Evolutionary conservation across 768 basidiomycete genomes (phyloP).

Genomic region (Leccinum imitatum): DNA sequence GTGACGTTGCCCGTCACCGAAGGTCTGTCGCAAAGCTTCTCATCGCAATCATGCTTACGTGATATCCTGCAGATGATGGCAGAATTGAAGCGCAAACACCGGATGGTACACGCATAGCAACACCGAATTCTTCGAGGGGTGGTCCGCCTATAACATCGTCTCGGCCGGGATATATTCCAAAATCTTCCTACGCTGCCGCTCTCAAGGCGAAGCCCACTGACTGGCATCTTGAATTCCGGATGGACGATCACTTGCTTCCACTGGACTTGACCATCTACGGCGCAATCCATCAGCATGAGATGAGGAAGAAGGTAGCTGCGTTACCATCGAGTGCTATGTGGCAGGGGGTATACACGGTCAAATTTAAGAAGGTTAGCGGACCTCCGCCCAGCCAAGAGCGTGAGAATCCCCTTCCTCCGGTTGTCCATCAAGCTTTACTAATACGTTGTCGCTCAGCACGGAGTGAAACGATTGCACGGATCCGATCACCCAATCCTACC

Average conservation of each 20-base stretch:
- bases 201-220: slow-evolving; percentile 90
- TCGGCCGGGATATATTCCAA: slow-evolving; percentile 34
- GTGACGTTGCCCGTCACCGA: slow-evolving; percentile 81
- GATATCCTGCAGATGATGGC: slow-evolving; percentile 66
- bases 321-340: slow-evolving; percentile 74
- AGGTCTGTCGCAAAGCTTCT: slow-evolving; percentile 43
- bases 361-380: slow-evolving; percentile 89
- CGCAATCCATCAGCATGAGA: slow-evolving; percentile 90
- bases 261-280: slow-evolving; percentile 94
- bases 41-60: slow-evolving; percentile 8
- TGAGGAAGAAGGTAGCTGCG: slow-evolving; percentile 67
- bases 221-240: slow-evolving; percentile 96
- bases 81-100: slow-evolving; percentile 96
- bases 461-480: slow-evolving; percentile 45
- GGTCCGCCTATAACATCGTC: slow-evolving; percentile 34
- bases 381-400: slow-evolving; percentile 66
- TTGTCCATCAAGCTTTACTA: not conserved
- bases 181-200: slow-evolving; percentile 89
- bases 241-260: slow-evolving; percentile 84
- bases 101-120: slow-evolving; percentile 91
- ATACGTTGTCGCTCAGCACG: slow-evolving; percentile 27
- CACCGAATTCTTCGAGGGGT: slow-evolving; percentile 64
- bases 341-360: slow-evolving; percentile 89
- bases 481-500: slow-evolving; percentile 61
- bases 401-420: slow-evolving; percentile 33